Conservation (phyloP, 2,329 filamentous ascomycete genomes). For the Aotearoamyces nothofagi region DNA sequence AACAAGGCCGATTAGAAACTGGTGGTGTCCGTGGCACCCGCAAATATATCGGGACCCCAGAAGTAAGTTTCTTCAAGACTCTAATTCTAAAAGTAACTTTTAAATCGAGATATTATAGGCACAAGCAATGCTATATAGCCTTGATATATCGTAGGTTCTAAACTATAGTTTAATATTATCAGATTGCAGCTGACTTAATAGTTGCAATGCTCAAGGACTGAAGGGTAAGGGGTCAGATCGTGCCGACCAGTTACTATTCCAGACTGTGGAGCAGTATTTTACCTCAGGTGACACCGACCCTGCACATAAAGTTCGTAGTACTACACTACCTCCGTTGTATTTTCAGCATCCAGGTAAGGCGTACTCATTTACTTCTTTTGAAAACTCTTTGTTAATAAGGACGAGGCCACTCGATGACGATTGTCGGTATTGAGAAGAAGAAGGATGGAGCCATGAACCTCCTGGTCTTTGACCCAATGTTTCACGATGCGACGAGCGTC, state of each 20-base stretch:
- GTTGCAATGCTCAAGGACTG: constrained; percentile 49
- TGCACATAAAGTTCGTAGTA: constrained; percentile 50
- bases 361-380: background rate
- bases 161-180: background rate
- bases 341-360: constrained; percentile 62
- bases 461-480: constrained; percentile 80
- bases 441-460: constrained; percentile 50
- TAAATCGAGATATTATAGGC: constrained; percentile 32
- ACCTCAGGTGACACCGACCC: constrained; percentile 32
- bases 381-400: constrained; percentile 2
- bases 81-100: constrained; percentile 2
- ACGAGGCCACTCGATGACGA: constrained; percentile 73
- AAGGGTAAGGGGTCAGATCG: constrained; percentile 24
- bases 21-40: constrained; percentile 77
- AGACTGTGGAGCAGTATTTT: constrained; percentile 64
- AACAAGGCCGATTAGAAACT: constrained; percentile 61
- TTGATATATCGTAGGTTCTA: constrained; percentile 45
- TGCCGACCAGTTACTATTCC: constrained; percentile 34
- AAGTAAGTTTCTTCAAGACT: constrained; percentile 40
- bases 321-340: constrained; percentile 70
- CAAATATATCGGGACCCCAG: constrained; percentile 90
- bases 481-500: constrained; percentile 51
- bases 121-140: constrained; percentile 58
- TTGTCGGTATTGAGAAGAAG: constrained; percentile 67
- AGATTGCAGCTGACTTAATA: constrained; percentile 13